A percentile compares a stretch with the other conserved stretches of the same genome.
These are phyloP conservation scores for Bondarzewia mesenterica DNA, from an alignment of 1,284 basidiomycete genomes.

Conservation along the genomic window DNA sequence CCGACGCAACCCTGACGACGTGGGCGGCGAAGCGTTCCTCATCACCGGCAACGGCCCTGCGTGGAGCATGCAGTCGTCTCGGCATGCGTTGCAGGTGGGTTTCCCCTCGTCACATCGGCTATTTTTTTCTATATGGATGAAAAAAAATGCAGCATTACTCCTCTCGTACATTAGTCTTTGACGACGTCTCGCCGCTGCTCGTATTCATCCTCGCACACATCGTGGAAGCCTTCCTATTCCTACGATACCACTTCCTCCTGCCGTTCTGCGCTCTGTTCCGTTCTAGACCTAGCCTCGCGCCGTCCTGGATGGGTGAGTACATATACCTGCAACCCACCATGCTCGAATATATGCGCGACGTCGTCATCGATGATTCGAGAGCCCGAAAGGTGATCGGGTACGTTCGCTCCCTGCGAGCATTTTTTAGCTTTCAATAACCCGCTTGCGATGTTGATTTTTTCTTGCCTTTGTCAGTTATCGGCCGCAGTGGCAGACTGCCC, in stretches of 20 bases:
- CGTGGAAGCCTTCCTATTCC: conserved; percentile 22
- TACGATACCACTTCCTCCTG: conserved; percentile 23
- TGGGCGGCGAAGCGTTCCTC: conserved; percentile 24
- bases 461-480: conserved; percentile 16
- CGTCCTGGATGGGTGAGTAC: conserved; percentile 23
- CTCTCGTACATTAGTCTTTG: conserved; percentile 17
- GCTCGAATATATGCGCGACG: conserved; percentile 22
- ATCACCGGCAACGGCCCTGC: conserved; percentile 23
- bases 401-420: conserved; percentile 1
- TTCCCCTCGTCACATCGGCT: not conserved
- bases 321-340: conserved; percentile 25
- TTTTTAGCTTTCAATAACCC: no score
- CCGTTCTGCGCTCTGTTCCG: conserved; percentile 15
- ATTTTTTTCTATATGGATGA: not conserved
- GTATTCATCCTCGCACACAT: conserved; percentile 23
- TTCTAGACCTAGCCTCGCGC: conserved; percentile 17
- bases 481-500: conserved; percentile 24
- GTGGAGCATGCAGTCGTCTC: conserved; percentile 21
- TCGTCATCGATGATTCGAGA: conserved; percentile 25
- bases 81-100: conserved; percentile 23
- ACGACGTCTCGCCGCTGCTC: conserved; percentile 21
- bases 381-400: conserved; percentile 26
- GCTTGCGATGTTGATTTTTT: no score
- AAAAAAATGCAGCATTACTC: conserved; percentile 19
- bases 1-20: conserved; percentile 15